phyloP scores from a whole-genome alignment of 2,329 filamentous ascomycete species.

The Penicillium vulpinum region DNA sequence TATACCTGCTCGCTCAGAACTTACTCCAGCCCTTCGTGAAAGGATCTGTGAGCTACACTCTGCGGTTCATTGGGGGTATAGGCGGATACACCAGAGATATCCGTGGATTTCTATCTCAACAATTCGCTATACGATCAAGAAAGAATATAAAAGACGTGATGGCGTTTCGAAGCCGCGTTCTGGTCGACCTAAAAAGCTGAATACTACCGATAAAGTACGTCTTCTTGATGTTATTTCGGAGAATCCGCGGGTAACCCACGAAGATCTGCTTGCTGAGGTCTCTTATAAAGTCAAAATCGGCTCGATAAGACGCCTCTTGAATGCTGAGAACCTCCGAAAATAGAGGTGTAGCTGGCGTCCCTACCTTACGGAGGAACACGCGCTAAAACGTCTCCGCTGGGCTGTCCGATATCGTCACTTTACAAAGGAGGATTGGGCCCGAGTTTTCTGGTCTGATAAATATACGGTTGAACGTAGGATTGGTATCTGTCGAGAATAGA shows the following conservation, averaged over 20 bases:
- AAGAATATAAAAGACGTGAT: too few relatives aligned
- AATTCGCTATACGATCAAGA: too few relatives aligned
- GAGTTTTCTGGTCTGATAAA: slow-evolving; percentile 13
- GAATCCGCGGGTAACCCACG: not conserved
- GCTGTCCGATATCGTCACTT: slow-evolving; percentile 6
- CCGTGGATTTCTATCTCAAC: too few relatives aligned
- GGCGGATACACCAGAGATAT: too few relatives aligned
- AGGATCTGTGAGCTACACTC: not conserved
- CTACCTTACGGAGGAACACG: not conserved
- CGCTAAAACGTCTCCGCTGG: slow-evolving; percentile 10
- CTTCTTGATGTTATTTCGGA: too few relatives aligned
- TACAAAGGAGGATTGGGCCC: slow-evolving; percentile 5
- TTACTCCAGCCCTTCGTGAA: too few relatives aligned
- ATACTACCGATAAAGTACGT: too few relatives aligned
- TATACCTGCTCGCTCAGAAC: too few relatives aligned
- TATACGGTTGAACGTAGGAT: slow-evolving; percentile 11
- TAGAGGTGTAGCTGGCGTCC: not conserved
- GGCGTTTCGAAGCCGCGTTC: too few relatives aligned
- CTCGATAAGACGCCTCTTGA: not conserved
- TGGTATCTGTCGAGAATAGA: slow-evolving; percentile 4
- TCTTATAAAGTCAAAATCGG: not conserved
- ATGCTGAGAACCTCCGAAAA: not conserved
- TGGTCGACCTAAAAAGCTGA: too few relatives aligned
- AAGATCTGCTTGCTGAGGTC: not conserved
- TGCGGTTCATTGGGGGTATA: too few relatives aligned